Conservation (phyloP, 495 filamentous ascomycete genomes). For the Opeltia flavorubescens region DNA sequence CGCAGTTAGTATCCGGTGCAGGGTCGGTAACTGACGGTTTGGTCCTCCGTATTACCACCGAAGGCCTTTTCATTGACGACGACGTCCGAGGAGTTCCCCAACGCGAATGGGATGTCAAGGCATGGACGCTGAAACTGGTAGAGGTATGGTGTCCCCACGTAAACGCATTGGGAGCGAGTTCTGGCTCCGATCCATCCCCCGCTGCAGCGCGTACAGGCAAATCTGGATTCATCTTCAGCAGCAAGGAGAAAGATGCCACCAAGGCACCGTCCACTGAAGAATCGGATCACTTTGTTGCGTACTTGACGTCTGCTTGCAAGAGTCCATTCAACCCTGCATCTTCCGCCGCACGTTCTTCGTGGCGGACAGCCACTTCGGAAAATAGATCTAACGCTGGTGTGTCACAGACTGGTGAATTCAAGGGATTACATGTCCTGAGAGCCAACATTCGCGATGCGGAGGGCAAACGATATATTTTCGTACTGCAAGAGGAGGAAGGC, state of each 20-base stretch:
- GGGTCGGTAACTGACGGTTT: slow-evolving; percentile 74
- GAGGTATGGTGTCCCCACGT: slow-evolving; percentile 73
- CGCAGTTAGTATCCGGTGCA: slow-evolving; percentile 63
- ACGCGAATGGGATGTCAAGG: slow-evolving; percentile 96
- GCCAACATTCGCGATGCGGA: slow-evolving; percentile 75
- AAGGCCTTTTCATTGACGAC: slow-evolving; percentile 93
- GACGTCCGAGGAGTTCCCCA: slow-evolving; percentile 75
- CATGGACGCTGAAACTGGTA: slow-evolving; percentile 84
- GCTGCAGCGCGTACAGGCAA: slow-evolving; percentile 13
- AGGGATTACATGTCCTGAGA: slow-evolving; percentile 63
- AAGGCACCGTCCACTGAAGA: slow-evolving; percentile 45
- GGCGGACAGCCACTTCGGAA: slow-evolving; percentile 6
- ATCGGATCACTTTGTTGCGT: slow-evolving; percentile 43
- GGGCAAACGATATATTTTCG: slow-evolving; percentile 68
- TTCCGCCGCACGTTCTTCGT: slow-evolving; percentile 20
- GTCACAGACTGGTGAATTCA: slow-evolving; percentile 39
- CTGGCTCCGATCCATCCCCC: slow-evolving; percentile 22
- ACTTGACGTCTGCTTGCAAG: slow-evolving; percentile 47
- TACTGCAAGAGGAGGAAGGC: slow-evolving; percentile 66
- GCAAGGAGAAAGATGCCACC: slow-evolving; percentile 25
- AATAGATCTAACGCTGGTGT: slow-evolving; percentile 20
- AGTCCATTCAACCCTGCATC: slow-evolving; percentile 35
- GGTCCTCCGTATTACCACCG: slow-evolving; percentile 69
- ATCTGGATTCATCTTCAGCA: slow-evolving; percentile 22
- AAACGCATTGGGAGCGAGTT: slow-evolving; percentile 20